Percentiles rank a stretch among this genome's conserved stretches.
Evolutionary conservation across 768 basidiomycete species (phyloP).

Genomic region (Termitomyces sp.): DNA sequence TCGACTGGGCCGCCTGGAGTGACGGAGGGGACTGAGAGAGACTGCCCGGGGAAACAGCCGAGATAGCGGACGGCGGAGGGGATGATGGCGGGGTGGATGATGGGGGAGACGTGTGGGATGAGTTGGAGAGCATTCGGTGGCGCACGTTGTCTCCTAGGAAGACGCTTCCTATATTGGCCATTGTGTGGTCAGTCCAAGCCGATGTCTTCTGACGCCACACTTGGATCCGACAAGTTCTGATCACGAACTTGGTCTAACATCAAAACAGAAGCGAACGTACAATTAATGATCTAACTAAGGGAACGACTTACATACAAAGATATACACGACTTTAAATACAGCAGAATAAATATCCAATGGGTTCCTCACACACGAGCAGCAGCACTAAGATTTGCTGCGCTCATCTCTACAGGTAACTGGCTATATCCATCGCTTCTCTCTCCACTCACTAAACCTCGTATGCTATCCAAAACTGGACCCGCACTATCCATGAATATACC

Average conservation of each 20-base stretch:
- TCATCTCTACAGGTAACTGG: conserved; percentile 70
- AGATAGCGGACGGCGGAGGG: conserved; percentile 34
- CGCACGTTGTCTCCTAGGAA: conserved; percentile 78
- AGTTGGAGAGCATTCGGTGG: conserved; percentile 45
- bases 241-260: background rate
- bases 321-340: background rate
- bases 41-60: conserved; percentile 25
- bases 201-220: background rate
- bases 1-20: background rate
- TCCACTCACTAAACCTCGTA: conserved; percentile 36
- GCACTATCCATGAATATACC: conserved; percentile 46
- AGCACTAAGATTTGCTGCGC: conserved; percentile 5
- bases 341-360: conserved; percentile 5
- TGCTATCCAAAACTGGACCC: conserved; percentile 33
- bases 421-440: conserved; percentile 52
- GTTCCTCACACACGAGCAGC: conserved; percentile 2
- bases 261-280: background rate
- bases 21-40: conserved; percentile 4
- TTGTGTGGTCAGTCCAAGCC: background rate
- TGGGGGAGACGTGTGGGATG: conserved; percentile 28
- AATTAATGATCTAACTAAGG: background rate
- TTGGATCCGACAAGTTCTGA: background rate
- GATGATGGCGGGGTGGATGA: conserved; percentile 23
- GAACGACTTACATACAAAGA: background rate
- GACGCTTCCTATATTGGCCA: conserved; percentile 61